Percentiles rank a stretch among this genome's conserved stretches.
These are phyloP conservation scores for Fusarium sp. DNA, from an alignment of 2,329 filamentous ascomycete genomes.

Conservation along the genomic window DNA sequence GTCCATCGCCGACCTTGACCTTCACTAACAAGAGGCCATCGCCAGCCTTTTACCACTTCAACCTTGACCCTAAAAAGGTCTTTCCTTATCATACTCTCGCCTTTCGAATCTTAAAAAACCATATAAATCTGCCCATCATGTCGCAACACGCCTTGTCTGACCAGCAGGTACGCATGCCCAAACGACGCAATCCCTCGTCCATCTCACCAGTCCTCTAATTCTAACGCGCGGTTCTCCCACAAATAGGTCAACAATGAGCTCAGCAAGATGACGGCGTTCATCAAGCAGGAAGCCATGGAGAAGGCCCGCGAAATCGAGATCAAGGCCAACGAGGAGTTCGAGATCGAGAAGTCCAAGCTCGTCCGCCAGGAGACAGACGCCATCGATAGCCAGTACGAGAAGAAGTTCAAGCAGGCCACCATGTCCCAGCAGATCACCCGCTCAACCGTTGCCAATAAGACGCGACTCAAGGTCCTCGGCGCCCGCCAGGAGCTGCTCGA, in stretches of 20 bases:
- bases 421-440: conserved; percentile 99
- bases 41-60: conserved; percentile 26
- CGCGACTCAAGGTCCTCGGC: conserved; percentile 85
- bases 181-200: conserved; percentile 33
- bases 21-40: conserved; percentile 41
- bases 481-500: conserved; percentile 93
- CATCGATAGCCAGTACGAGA: conserved; percentile 94
- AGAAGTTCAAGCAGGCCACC: conserved; percentile 98
- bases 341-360: conserved; percentile 98
- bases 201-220: conserved; percentile 17
- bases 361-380: conserved; percentile 93
- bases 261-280: conserved; percentile 99
- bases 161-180: conserved; percentile 78
- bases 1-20: conserved; percentile 27
- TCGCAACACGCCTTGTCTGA: conserved; percentile 97
- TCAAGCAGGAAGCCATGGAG: conserved; percentile 97
- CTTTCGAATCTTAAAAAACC: conserved; percentile 21
- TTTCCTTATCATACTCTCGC: neutral
- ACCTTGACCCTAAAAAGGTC: conserved; percentile 8
- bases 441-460: conserved; percentile 97
- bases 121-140: conserved; percentile 69
- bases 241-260: conserved; percentile 93
- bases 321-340: conserved; percentile 99
- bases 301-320: conserved; percentile 98
- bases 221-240: conserved; percentile 23